These are phyloP conservation scores for Annulohypoxylon truncatum DNA, from an alignment of 2,329 filamentous ascomycete genomes.

Conservation along the genomic window DNA sequence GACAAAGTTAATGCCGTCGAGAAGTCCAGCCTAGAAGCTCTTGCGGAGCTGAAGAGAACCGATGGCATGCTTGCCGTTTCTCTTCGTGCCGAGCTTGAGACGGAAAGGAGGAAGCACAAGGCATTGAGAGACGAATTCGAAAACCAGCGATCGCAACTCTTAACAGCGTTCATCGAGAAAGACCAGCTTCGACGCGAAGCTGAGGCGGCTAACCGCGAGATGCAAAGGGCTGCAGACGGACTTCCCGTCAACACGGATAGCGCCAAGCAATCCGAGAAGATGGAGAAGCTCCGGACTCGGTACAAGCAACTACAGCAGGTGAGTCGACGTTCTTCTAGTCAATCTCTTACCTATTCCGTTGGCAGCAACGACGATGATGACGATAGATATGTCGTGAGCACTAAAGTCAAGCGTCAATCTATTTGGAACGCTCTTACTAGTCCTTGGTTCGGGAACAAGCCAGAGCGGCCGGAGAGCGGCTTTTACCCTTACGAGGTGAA, in stretches of 20 bases:
- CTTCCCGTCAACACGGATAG: slow-evolving; percentile 49
- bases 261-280: slow-evolving; percentile 60
- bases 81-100: slow-evolving; percentile 68
- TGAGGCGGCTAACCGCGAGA: slow-evolving; percentile 58
- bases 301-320: slow-evolving; percentile 70
- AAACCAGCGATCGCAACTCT: slow-evolving; percentile 68
- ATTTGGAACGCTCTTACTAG: slow-evolving; percentile 40
- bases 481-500: slow-evolving; percentile 38
- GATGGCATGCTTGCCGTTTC: slow-evolving; percentile 70
- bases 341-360: slow-evolving; percentile 13
- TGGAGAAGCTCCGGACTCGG: slow-evolving; percentile 67
- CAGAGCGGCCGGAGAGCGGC: slow-evolving; percentile 20
- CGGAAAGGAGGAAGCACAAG: slow-evolving; percentile 63
- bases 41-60: slow-evolving; percentile 69
- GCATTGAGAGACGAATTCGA: slow-evolving; percentile 64
- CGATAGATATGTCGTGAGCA: slow-evolving; percentile 31
- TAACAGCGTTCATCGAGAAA: slow-evolving; percentile 69
- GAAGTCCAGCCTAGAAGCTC: slow-evolving; percentile 64
- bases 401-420: slow-evolving; percentile 42
- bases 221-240: slow-evolving; percentile 53
- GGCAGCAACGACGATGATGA: slow-evolving; percentile 29
- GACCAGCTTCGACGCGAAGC: slow-evolving; percentile 68
- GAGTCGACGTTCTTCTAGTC: slow-evolving; percentile 51
- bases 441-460: slow-evolving; percentile 29
- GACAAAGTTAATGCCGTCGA: slow-evolving; percentile 62